These are phyloP conservation scores for Fusarium irregulare DNA, from an alignment of 2,329 filamentous ascomycete species.

Conservation along the genomic window DNA sequence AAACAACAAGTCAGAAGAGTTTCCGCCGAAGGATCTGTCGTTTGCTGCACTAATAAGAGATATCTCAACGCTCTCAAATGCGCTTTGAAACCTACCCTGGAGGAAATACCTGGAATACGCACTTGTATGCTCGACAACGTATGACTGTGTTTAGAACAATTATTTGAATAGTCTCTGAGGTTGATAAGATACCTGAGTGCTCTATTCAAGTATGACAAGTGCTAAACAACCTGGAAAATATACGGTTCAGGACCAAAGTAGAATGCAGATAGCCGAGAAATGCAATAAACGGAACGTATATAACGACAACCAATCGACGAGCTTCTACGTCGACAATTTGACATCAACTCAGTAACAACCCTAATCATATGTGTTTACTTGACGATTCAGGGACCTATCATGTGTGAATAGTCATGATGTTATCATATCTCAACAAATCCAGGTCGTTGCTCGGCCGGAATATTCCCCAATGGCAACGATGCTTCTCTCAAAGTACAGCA, in stretches of 20 bases:
- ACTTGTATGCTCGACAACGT: not conserved
- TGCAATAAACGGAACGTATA: constrained; percentile 51
- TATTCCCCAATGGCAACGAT: constrained; percentile 21
- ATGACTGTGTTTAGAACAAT: not conserved
- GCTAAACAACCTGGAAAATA: not conserved
- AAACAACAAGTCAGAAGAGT: not conserved
- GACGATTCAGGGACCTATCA: not conserved
- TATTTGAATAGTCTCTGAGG: not conserved
- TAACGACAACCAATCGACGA: not conserved
- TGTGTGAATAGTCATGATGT: constrained; percentile 29
- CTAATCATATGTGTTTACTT: not conserved
- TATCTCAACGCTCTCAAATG: not conserved
- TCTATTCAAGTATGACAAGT: not conserved
- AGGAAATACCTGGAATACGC: not conserved
- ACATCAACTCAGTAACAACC: not conserved
- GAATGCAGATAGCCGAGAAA: constrained; percentile 50
- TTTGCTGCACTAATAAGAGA: too few species aligned
- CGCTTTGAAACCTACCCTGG: not conserved
- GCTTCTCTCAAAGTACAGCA: constrained; percentile 33
- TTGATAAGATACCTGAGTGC: not conserved
- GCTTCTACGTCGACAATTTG: not conserved
- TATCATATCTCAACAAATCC: constrained; percentile 22
- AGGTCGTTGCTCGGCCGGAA: constrained; percentile 18
- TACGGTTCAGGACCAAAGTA: not conserved
- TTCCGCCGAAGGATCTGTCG: too few species aligned